Conservation (phyloP, 2,329 filamentous ascomycete genomes). For the Cladophialophora yegresii region DNA sequence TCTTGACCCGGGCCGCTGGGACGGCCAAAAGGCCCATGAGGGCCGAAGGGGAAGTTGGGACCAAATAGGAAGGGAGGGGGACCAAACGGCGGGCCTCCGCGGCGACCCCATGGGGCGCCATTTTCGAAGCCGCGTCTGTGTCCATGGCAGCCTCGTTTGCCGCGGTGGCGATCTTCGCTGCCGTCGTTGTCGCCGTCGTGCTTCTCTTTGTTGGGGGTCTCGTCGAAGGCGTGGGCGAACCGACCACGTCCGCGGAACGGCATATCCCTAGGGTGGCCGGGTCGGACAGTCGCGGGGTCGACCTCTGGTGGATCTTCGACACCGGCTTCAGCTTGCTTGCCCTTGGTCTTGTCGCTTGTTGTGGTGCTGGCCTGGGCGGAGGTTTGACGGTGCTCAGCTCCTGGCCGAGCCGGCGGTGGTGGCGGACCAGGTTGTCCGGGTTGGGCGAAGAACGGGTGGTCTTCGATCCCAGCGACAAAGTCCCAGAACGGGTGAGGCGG, state of each 20-base stretch:
- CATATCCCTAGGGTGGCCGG: slow-evolving; percentile 17
- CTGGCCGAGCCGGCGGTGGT: slow-evolving; percentile 34
- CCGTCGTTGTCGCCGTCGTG: slow-evolving; percentile 1
- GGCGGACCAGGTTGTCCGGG: slow-evolving; percentile 40
- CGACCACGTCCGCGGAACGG: slow-evolving; percentile 35
- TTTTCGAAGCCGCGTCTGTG: neutral
- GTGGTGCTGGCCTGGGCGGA: slow-evolving; percentile 29
- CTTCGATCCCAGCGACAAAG: slow-evolving; percentile 55
- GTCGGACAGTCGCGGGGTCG: slow-evolving; percentile 33
- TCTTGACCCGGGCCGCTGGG: neutral
- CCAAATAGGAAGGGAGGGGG: slow-evolving; percentile 31
- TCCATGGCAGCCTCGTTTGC: slow-evolving; percentile 25
- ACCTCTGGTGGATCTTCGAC: slow-evolving; percentile 35
- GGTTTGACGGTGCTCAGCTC: slow-evolving; percentile 45
- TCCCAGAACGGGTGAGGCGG: slow-evolving; percentile 56
- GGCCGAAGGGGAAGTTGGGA: slow-evolving; percentile 11
- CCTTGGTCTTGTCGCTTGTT: slow-evolving; percentile 29
- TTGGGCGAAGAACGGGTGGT: slow-evolving; percentile 50
- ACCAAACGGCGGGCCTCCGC: slow-evolving; percentile 17
- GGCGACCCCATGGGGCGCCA: slow-evolving; percentile 19
- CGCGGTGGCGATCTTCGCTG: slow-evolving; percentile 15
- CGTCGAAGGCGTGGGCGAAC: slow-evolving; percentile 30
- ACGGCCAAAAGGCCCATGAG: slow-evolving; percentile 9
- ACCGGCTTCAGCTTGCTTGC: slow-evolving; percentile 30
- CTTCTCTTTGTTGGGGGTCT: slow-evolving; percentile 15